Percentiles rank a stretch among this genome's conserved stretches.
phyloP scores from a whole-genome alignment of 1,284 basidiomycete genomes.

The Tilletia caries region DNA sequence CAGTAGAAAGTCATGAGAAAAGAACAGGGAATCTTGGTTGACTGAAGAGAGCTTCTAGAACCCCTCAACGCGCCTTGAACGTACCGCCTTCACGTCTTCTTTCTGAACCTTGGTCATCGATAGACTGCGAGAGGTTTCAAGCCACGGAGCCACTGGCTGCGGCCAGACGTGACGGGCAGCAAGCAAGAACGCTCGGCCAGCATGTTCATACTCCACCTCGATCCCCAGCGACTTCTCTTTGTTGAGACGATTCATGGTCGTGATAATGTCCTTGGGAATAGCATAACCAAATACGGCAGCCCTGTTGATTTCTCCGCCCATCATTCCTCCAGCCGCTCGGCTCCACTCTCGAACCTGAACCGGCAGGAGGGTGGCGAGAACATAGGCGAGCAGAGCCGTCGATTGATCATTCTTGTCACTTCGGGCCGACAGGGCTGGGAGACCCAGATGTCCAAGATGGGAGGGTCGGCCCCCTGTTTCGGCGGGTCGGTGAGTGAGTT shows the following conservation, averaged over 20 bases:
- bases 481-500: neutral
- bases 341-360: neutral
- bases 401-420: neutral
- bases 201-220: neutral
- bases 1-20: neutral
- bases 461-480: neutral
- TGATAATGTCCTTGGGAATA: neutral
- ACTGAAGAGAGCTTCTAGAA: too few species aligned
- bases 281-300: neutral
- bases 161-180: neutral
- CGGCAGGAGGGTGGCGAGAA: neutral
- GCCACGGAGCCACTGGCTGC: neutral
- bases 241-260: neutral
- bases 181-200: neutral
- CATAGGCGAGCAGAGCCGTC: neutral
- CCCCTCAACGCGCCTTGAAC: neutral
- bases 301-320: too few species aligned
- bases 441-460: neutral
- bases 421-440: neutral
- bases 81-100: neutral
- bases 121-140: neutral
- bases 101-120: neutral
- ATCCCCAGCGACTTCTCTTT: neutral
- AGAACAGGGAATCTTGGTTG: too few species aligned
- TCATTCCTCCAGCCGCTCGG: neutral